Base-by-base conservation (phyloP, 2,329 filamentous ascomycete species). In the Phaeosphaeriaceae sp. region DNA sequence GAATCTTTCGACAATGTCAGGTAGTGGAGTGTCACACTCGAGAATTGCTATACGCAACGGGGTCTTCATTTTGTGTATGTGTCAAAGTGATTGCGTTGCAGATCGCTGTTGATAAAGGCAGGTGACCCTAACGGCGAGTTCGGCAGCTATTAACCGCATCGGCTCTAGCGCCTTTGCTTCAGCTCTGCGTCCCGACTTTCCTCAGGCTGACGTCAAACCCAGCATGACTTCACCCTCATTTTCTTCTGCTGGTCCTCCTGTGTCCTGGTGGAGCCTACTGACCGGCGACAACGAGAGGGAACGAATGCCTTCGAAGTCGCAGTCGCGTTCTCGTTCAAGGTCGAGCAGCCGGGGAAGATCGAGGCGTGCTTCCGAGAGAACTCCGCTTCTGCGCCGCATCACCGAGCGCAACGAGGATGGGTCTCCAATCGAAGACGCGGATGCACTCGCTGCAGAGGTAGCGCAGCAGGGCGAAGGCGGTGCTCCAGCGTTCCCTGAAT, bases 1-100 rank as follows among this genome's bases (percentile, higher is more conserved):
- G 77, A 90, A 93, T 69, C 86, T 86, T 54, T 83, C 83, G 54
- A 85, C 80, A 40, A 89, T 86, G 45, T 84, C 78, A 1, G 87
- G 85, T 50, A 90, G 82, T 1, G 92, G 92, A 1, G 86, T 91
- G 79, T 97, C 94, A 81, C 91, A 90, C 83, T 97, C 92, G 66
- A 98, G 88, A 67, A 98, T 85, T 48, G 93, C 93, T 78, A 97
- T 89, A 55, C 91, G 89, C 66, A 94, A 80, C 27, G 77, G 73
- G 6, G 73, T 70, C 60, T 74, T 76, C 75, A 79, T 78, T 9
- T 56, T 60, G 9, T 3, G 20, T 60, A 3, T 3, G 20, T 45
- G 40, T 55, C 22, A 48, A 36, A 46, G 42, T 51, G 53, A 47
- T 31, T 47, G 53, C n/a, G 20, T 5, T 21, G 20, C 20, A 44